Conservation (phyloP, 495 filamentous ascomycete genomes). For the Aspergillus haitiensis region DNA sequence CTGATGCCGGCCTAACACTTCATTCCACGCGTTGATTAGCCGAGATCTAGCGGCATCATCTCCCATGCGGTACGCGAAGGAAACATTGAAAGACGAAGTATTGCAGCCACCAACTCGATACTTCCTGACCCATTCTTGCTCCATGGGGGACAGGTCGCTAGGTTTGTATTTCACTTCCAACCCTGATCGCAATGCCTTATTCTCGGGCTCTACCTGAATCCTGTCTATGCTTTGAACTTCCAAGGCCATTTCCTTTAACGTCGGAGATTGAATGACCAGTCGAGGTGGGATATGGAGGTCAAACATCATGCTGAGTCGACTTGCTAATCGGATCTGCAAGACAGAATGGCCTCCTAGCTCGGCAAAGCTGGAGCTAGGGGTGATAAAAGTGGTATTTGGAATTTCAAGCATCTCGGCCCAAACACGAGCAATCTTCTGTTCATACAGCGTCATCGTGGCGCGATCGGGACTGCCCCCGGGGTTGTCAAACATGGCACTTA, state of each 20-base stretch:
- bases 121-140: conserved; percentile 30
- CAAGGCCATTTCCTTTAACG: neutral
- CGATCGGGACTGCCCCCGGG: neutral
- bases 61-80: conserved; percentile 19
- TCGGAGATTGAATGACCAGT: conserved; percentile 6
- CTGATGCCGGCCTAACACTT: conserved; percentile 18
- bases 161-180: neutral
- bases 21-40: conserved; percentile 22
- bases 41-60: conserved; percentile 8
- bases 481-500: conserved; percentile 7
- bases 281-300: conserved; percentile 14
- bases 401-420: conserved; percentile 8
- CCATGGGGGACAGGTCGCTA: conserved; percentile 21
- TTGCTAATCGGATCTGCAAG: conserved; percentile 19
- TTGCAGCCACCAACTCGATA: conserved; percentile 19
- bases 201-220: neutral
- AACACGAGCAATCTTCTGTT: neutral
- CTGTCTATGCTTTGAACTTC: neutral
- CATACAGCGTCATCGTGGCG: neutral
- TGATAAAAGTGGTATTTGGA: conserved; percentile 6
- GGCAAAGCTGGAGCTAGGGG: conserved; percentile 21
- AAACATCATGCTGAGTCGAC: conserved; percentile 8
- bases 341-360: conserved; percentile 25
- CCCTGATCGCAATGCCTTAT: neutral
- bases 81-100: conserved; percentile 30